phyloP scores from a whole-genome alignment of 2,329 filamentous ascomycete species.

The Chaetomiaceae sp. region DNA sequence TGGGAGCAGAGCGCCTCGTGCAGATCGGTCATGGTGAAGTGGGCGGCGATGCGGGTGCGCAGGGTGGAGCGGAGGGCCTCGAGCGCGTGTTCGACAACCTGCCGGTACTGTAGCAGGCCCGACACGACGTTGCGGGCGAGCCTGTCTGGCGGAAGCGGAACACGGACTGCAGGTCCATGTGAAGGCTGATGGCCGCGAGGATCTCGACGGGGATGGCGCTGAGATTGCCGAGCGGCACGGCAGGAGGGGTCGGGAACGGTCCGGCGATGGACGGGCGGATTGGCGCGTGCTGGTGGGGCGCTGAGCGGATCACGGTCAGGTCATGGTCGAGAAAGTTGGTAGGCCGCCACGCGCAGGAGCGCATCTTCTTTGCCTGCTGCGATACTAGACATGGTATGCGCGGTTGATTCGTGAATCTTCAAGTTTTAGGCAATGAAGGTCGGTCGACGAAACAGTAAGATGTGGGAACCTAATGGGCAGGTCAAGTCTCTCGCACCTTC shows the following conservation, averaged over 20 bases:
- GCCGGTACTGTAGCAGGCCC: neutral
- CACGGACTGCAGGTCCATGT: neutral
- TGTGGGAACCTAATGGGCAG: too few relatives aligned
- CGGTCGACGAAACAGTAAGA: too few relatives aligned
- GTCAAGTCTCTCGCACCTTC: too few relatives aligned
- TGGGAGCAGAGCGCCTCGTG: neutral
- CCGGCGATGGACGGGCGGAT: neutral
- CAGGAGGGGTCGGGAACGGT: neutral
- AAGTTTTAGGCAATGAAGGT: too few relatives aligned
- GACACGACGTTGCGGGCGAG: neutral
- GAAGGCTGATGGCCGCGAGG: neutral
- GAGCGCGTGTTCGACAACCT: neutral
- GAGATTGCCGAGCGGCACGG: neutral
- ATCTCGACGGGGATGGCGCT: neutral
- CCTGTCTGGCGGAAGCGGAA: neutral
- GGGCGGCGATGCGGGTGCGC: neutral
- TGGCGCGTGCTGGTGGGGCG: neutral
- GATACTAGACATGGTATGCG: too few relatives aligned
- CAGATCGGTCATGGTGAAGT: neutral
- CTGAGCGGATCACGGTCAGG: neutral
- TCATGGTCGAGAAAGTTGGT: neutral
- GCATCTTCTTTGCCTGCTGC: neutral
- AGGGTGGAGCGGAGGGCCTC: neutral
- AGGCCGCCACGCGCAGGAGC: neutral
- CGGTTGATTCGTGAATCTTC: too few relatives aligned